Conservation (phyloP, 352 stramenopile genomes). For the Nothophytophthora sp. region DNA sequence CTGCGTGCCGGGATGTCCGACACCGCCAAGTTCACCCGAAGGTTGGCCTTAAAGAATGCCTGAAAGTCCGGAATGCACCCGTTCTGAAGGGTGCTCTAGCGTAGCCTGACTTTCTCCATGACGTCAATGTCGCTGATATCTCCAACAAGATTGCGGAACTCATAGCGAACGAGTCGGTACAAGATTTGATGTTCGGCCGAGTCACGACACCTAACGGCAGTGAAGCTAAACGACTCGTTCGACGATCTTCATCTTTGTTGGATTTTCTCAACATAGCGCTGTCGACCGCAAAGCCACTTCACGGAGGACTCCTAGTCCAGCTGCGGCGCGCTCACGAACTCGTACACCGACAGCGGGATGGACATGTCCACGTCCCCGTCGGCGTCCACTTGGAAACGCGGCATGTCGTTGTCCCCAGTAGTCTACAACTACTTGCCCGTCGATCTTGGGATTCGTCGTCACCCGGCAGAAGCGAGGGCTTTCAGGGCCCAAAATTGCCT, state of each 20-base stretch:
- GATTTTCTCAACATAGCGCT: slow-evolving; percentile 19
- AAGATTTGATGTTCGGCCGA: slow-evolving; percentile 7
- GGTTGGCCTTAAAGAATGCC: slow-evolving; percentile 11
- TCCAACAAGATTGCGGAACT: slow-evolving; percentile 7
- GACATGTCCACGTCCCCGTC: slow-evolving; percentile 21
- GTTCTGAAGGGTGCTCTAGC: slow-evolving; percentile 4
- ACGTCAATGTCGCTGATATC: slow-evolving; percentile 11
- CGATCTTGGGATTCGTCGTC: too few species aligned
- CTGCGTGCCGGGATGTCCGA: slow-evolving; percentile 10
- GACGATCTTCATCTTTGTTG: slow-evolving; percentile 11
- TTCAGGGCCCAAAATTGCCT: too few species aligned
- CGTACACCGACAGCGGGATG: slow-evolving; percentile 12
- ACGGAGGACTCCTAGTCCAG: slow-evolving; percentile 18
- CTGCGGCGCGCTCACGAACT: slow-evolving; percentile 14
- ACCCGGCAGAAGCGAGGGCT: too few species aligned
- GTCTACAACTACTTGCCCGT: slow-evolving; percentile 1
- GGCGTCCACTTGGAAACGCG: slow-evolving; percentile 9
- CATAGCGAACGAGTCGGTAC: slow-evolving; percentile 6
- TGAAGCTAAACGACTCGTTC: slow-evolving; percentile 13
- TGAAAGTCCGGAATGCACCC: slow-evolving; percentile 9
- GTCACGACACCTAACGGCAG: slow-evolving; percentile 14
- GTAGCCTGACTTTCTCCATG: slow-evolving; percentile 5
- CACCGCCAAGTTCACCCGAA: slow-evolving; percentile 12
- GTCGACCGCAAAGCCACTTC: slow-evolving; percentile 7
- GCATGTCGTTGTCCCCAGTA: slow-evolving; percentile 6